Evolutionary conservation across 179 eudicot species (phyloP).

Genomic region (Amaranthus tricolor): DNA sequence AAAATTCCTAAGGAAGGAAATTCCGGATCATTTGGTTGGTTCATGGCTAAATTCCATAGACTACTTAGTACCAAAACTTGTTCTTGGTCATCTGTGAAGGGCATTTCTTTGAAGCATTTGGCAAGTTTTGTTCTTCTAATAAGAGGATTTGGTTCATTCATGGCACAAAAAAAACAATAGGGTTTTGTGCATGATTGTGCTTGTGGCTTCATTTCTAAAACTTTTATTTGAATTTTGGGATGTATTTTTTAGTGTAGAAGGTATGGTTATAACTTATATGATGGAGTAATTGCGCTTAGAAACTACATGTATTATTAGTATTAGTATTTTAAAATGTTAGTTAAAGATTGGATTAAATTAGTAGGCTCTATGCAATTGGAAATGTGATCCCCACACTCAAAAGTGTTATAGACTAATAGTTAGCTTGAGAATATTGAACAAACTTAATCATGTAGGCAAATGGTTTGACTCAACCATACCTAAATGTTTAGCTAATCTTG

Average conservation of each 20-base stretch:
- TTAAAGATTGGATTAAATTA: conserved; percentile 14
- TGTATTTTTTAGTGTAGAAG: background rate
- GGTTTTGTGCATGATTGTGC: conserved; percentile 34
- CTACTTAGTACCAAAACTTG: conserved; percentile 56
- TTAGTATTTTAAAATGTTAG: background rate
- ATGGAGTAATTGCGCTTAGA: background rate
- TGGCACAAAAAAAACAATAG: conserved; percentile 61
- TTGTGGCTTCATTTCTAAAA: conserved; percentile 20
- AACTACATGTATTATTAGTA: background rate
- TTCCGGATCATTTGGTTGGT: conserved; percentile 53
- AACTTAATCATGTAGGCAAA: conserved; percentile 2
- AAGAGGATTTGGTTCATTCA: conserved; percentile 52
- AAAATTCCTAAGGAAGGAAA: conserved; percentile 66
- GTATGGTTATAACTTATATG: background rate
- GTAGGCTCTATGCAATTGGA: conserved; percentile 8
- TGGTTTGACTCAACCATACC: conserved; percentile 2
- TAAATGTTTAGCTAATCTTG: no score
- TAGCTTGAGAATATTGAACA: background rate
- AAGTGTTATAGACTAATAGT: background rate
- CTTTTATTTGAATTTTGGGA: conserved; percentile 2
- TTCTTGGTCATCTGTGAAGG: conserved; percentile 39
- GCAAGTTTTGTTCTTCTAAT: conserved; percentile 36
- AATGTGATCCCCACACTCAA: conserved; percentile 11
- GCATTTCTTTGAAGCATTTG: conserved; percentile 47
- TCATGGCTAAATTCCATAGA: conserved; percentile 72